These are phyloP conservation scores for Blepharisma japonicum DNA, from an alignment of 73 alveolate species.

Conservation along the genomic window DNA sequence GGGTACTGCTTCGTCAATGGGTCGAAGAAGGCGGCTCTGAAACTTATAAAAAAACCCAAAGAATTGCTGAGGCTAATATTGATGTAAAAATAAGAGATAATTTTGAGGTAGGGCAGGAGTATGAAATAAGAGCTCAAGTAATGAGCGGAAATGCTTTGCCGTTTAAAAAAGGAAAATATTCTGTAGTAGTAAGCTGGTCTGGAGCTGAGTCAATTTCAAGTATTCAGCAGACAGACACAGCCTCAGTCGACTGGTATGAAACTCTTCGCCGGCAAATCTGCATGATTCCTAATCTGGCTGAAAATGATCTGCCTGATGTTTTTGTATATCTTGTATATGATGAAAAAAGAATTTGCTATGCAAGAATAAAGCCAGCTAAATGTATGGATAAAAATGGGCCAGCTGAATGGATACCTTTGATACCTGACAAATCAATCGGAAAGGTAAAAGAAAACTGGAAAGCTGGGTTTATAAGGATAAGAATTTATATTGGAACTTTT, in stretches of 20 bases:
- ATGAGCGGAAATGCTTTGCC: neutral
- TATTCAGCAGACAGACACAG: constrained; percentile 29
- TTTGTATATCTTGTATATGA: constrained; percentile 49
- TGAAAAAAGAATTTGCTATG: constrained; percentile 38
- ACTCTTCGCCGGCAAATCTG: constrained; percentile 6
- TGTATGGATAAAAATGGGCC: constrained; percentile 41
- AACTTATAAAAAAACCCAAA: constrained; percentile 28
- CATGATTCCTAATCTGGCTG: constrained; percentile 27
- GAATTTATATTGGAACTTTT: constrained; percentile 31
- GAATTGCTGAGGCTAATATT: neutral
- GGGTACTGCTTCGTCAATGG: constrained; percentile 58
- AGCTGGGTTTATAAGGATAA: constrained; percentile 45
- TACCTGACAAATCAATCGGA: constrained; percentile 40
- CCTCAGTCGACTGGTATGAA: constrained; percentile 33
- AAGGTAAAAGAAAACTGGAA: constrained; percentile 45
- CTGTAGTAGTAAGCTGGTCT: neutral
- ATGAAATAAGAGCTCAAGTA: constrained; percentile 35
- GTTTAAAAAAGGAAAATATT: neutral
- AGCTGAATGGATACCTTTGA: constrained; percentile 34
- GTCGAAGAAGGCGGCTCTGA: constrained; percentile 64
- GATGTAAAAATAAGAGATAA: neutral
- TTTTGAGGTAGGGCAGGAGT: neutral
- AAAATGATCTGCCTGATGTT: constrained; percentile 38
- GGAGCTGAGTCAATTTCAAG: constrained; percentile 27
- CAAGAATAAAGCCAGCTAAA: constrained; percentile 25